Percentiles rank a stretch among this genome's conserved stretches.
Conservation (phyloP, 2,329 filamentous ascomycete species). For the Neonectria hederae region DNA sequence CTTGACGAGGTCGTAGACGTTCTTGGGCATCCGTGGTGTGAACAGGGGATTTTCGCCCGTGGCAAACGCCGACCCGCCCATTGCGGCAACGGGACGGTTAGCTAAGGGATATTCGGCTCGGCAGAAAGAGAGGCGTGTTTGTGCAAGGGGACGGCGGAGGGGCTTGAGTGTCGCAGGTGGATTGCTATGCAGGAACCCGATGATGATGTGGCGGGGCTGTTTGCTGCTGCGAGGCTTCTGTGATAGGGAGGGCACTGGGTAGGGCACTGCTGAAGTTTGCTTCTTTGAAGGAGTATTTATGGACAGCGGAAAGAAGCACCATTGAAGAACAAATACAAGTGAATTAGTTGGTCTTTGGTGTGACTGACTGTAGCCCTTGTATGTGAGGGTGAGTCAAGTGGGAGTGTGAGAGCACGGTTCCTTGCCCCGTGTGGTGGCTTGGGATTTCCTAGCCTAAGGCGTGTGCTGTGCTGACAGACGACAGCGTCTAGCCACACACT, state of each 20-base stretch:
- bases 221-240: neutral
- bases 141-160: neutral
- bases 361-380: neutral
- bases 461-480: neutral
- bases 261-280: neutral
- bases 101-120: neutral
- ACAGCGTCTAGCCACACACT: neutral
- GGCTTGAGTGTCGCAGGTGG: neutral
- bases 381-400: neutral
- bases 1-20: conserved; percentile 65
- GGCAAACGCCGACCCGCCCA: conserved; percentile 74
- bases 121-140: neutral
- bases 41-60: conserved; percentile 56
- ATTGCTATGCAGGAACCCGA: neutral
- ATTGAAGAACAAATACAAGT: neutral
- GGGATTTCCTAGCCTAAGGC: neutral
- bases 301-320: neutral
- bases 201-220: neutral
- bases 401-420: neutral
- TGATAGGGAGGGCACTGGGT: neutral
- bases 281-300: too few relatives aligned
- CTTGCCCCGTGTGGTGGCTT: neutral
- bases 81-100: conserved; percentile 44
- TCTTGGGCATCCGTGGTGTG: conserved; percentile 72
- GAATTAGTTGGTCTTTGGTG: neutral